Evolutionary conservation across 805 yeast species (phyloP), one percentile per base, ranked within the genome.

Genomic region (Brettanomyces naardenensis): DNA sequence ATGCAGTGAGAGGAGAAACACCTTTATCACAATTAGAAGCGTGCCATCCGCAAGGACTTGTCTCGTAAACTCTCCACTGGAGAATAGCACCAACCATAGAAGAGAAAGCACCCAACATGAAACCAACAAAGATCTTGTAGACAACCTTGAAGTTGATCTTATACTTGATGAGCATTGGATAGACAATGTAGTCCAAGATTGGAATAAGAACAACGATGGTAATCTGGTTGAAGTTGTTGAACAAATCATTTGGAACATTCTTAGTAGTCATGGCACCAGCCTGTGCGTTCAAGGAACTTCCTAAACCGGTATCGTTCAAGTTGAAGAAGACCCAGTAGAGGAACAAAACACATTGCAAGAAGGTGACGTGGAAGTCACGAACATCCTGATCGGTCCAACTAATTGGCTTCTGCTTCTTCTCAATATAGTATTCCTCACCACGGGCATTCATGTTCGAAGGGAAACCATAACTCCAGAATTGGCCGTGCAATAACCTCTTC

Each of bases 211-310:
- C 59, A 44, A 73, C 68, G 45, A 73, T 73, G 14, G 76, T 65
- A 42, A 73, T 60, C 32, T 75, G 76, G 46, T 73, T 72, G 59
- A 73, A 71, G 49, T 70, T 72, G 45, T 60, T 65, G 58, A 71
- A 69, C 48, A 73, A 64, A 61, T 73, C 78, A 48, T 73, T 73
- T 42, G 78, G 78, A 47, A 73, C 73, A 33, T 75, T 74, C 22
- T 68, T 57, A 22, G 69, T 58, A 9, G 64, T 53, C 78, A 73
- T 69, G 21, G 73, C 63, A 43, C 73, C 74, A 33, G 77, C 75
- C 53, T 71, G 77, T 3, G 75, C 67, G 40, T 65, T 69, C 49
- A 66, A 73, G 7, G 54, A 43, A 28, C 68, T 56, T 22, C 73
- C 74, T 47, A 71, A 59, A 44, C 76, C 75, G 41, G 67, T 59